These are phyloP conservation scores for Chaetomium globosum DNA, from an alignment of 2,329 filamentous ascomycete species.

Conservation along the genomic window DNA sequence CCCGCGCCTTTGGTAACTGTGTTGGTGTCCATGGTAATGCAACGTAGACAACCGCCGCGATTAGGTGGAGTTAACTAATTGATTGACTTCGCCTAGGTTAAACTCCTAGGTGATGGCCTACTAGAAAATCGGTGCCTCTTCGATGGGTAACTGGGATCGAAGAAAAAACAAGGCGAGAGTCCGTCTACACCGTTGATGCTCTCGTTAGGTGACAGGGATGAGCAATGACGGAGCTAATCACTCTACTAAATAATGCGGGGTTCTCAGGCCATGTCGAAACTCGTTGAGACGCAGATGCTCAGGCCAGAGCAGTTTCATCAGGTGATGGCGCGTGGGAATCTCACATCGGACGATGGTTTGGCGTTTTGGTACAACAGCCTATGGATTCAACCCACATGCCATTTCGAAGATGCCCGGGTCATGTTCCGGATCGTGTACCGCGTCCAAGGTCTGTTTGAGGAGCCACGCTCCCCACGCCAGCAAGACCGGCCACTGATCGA, in stretches of 20 bases:
- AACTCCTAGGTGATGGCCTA: background rate
- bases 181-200: background rate
- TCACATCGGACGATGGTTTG: background rate
- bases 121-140: background rate
- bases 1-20: slow-evolving; percentile 24
- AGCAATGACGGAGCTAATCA: slow-evolving; percentile 5
- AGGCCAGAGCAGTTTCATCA: background rate
- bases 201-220: slow-evolving; percentile 3
- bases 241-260: background rate
- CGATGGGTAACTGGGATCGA: background rate
- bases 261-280: background rate
- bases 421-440: background rate
- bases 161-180: background rate
- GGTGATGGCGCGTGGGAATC: background rate
- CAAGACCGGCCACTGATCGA: no score
- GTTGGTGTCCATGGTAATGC: slow-evolving; percentile 29
- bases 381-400: background rate
- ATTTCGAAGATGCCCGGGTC: background rate
- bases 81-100: background rate
- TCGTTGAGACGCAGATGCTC: background rate
- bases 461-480: background rate
- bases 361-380: background rate
- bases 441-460: background rate
- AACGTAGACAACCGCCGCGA: background rate
- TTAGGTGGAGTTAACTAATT: background rate